A percentile compares a stretch with the other conserved stretches of the same genome.
phyloP scores from a whole-genome alignment of 305 asterid species.

The Solanum hybrid region DNA sequence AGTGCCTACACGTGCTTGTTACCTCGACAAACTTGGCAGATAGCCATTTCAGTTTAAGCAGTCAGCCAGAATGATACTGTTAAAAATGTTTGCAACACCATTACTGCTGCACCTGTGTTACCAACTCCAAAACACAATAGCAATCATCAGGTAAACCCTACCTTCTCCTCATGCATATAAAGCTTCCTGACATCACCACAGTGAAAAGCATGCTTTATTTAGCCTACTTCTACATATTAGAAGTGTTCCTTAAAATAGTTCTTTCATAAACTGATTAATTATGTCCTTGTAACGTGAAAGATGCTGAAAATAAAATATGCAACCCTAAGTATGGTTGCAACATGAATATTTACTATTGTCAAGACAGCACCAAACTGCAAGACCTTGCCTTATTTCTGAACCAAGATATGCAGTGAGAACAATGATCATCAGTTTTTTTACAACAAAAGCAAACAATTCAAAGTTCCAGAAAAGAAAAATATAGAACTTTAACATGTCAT shows the following conservation, averaged over 20 bases:
- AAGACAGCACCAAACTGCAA: background rate
- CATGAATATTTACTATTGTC: background rate
- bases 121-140: background rate
- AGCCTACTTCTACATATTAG: background rate
- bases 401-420: background rate
- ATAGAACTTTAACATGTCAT: background rate
- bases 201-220: background rate
- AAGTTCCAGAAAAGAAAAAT: background rate
- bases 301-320: background rate
- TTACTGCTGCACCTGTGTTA: background rate
- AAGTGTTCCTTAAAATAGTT: background rate
- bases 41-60: background rate
- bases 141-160: background rate
- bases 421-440: background rate
- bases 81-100: background rate
- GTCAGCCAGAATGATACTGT: background rate
- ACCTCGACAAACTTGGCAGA: background rate
- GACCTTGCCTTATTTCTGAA: background rate
- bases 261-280: background rate
- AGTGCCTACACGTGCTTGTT: background rate
- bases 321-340: background rate
- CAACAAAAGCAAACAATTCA: background rate
- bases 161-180: background rate
- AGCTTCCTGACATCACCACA: background rate
- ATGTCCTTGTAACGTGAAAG: background rate